These are phyloP conservation scores for Akanthomyces lecanii DNA, from an alignment of 2,329 filamentous ascomycete species.

Conservation along the genomic window DNA sequence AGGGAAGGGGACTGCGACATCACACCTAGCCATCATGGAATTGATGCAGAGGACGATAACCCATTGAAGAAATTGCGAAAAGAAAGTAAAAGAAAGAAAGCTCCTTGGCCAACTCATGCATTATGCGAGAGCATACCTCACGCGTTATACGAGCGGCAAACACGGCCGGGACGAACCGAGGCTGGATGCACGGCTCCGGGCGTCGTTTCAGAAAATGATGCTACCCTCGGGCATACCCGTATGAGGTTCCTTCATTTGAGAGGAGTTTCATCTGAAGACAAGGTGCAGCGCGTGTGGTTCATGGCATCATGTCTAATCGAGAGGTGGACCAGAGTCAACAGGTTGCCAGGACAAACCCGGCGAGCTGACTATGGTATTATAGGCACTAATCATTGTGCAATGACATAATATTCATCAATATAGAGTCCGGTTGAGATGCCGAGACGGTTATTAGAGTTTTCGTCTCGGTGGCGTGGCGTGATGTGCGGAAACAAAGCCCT, in stretches of 20 bases:
- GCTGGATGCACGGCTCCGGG: neutral
- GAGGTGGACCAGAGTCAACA: too few relatives aligned
- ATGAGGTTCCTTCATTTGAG: neutral
- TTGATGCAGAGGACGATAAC: too few relatives aligned
- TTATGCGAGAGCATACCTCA: neutral
- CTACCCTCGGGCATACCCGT: neutral
- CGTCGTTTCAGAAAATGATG: slow-evolving; percentile 3
- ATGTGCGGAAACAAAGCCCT: neutral
- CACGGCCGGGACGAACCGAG: neutral
- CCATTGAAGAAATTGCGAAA: too few relatives aligned
- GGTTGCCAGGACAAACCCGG: too few relatives aligned
- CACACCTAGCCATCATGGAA: too few relatives aligned
- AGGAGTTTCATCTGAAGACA: too few relatives aligned
- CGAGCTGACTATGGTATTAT: neutral
- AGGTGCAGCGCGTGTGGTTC: neutral
- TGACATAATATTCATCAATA: too few relatives aligned
- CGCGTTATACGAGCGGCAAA: neutral
- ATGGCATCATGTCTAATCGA: neutral
- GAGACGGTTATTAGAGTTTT: neutral
- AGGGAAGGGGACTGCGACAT: too few relatives aligned
- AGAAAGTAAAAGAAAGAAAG: neutral
- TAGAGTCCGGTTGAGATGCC: neutral
- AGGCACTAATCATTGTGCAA: neutral
- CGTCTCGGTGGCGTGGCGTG: neutral
- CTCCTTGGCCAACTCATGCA: neutral